Percentiles rank a stretch among this genome's conserved stretches.
Conservation (phyloP, 257 asterid genomes). For the Capsicum pubescens region DNA sequence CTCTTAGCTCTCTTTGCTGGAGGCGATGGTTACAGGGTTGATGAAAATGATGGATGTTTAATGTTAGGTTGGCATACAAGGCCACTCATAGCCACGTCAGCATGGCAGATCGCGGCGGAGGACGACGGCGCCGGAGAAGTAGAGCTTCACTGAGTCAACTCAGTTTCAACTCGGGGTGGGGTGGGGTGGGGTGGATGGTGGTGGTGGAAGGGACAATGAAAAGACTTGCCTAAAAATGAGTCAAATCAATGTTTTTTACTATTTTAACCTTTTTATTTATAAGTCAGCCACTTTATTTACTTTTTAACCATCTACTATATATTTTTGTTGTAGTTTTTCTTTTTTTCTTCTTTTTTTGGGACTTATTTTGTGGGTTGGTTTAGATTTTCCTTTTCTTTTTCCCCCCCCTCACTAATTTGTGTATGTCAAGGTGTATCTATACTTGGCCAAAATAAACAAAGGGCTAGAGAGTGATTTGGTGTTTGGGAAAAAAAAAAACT, state of each 20-base stretch:
- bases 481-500: background rate
- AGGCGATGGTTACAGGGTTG: slow-evolving; percentile 82
- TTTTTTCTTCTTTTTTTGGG: background rate
- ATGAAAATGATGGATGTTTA: slow-evolving; percentile 77
- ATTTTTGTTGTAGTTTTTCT: background rate
- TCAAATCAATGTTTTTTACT: slow-evolving; percentile 68
- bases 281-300: slow-evolving; percentile 35
- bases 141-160: slow-evolving; percentile 39
- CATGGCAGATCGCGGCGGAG: slow-evolving; percentile 61
- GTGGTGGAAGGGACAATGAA: slow-evolving; percentile 40
- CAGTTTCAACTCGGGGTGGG: background rate
- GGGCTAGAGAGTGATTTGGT: background rate
- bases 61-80: slow-evolving; percentile 92
- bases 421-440: slow-evolving; percentile 36
- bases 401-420: background rate
- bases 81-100: slow-evolving; percentile 85
- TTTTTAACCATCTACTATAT: background rate
- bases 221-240: slow-evolving; percentile 51
- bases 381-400: background rate
- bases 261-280: slow-evolving; percentile 34
- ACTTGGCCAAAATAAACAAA: too few species aligned
- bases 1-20: slow-evolving; percentile 73
- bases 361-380: slow-evolving; percentile 13
- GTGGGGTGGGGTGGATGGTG: slow-evolving; percentile 17
- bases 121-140: background rate